These are phyloP conservation scores for Xylaria flabelliformis DNA, from an alignment of 495 filamentous ascomycete species.

Conservation along the genomic window DNA sequence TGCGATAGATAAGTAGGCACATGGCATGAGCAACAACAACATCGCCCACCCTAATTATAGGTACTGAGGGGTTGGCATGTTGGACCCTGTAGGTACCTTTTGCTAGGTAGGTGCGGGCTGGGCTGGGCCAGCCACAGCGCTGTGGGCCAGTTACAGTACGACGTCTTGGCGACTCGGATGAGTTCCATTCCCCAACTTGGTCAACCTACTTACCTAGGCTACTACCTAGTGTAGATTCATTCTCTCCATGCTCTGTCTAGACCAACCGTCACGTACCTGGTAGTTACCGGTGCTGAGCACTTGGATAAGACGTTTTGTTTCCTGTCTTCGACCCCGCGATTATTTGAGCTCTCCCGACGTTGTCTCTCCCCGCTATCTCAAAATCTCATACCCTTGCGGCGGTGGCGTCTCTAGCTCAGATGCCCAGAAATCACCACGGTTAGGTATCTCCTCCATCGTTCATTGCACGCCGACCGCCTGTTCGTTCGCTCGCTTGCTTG, in stretches of 20 bases:
- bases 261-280: background rate
- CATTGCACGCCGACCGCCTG: background rate
- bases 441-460: too few species aligned
- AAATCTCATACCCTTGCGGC: background rate
- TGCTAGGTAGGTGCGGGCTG: background rate
- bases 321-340: background rate
- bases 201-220: background rate
- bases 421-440: background rate
- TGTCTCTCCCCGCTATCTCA: background rate
- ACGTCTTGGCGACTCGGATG: constrained; percentile 12
- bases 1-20: too few species aligned
- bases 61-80: constrained; percentile 6
- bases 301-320: constrained; percentile 4
- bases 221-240: background rate
- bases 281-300: constrained; percentile 11
- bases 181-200: constrained; percentile 9
- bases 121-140: constrained; percentile 13
- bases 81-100: background rate
- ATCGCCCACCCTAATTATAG: background rate
- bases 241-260: constrained; percentile 12
- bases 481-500: background rate
- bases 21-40: too few species aligned
- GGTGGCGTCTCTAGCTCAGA: background rate
- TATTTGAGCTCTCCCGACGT: background rate
- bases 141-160: constrained; percentile 2